Conservation (phyloP, 2,329 filamentous ascomycete species). For the Epichloe aotearoae region DNA sequence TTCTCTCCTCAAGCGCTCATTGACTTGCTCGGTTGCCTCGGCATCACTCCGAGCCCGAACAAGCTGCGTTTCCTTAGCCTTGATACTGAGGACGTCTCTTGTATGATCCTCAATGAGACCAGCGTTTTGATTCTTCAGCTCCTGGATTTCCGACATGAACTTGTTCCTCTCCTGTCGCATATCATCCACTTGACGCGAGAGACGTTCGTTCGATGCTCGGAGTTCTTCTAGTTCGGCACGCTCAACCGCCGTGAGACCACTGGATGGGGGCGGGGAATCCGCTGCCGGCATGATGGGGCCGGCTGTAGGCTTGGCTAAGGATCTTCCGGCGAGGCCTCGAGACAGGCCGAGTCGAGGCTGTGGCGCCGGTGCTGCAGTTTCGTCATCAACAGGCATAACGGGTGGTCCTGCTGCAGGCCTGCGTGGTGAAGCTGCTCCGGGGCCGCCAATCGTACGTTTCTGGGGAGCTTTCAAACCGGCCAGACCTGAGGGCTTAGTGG, state of each 20-base stretch:
- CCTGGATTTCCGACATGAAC: slow-evolving; percentile 75
- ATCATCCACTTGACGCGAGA: slow-evolving; percentile 65
- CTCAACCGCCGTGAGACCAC: slow-evolving; percentile 65
- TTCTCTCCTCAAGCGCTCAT: slow-evolving; percentile 73
- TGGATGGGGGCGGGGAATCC: slow-evolving; percentile 44
- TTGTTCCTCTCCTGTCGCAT: slow-evolving; percentile 69
- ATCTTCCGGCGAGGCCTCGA: slow-evolving; percentile 74
- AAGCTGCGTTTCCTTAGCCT: slow-evolving; percentile 94
- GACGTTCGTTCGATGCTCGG: slow-evolving; percentile 66
- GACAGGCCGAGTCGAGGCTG: slow-evolving; percentile 52
- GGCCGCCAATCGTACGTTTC: slow-evolving; percentile 37
- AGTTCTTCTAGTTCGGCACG: slow-evolving; percentile 87
- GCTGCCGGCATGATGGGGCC: slow-evolving; percentile 36
- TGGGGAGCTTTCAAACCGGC: slow-evolving; percentile 48
- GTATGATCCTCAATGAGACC: slow-evolving; percentile 96
- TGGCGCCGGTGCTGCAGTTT: slow-evolving; percentile 43
- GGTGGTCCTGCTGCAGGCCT: slow-evolving; percentile 33
- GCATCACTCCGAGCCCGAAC: slow-evolving; percentile 83
- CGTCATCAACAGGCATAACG: slow-evolving; percentile 42
- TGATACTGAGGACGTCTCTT: slow-evolving; percentile 86
- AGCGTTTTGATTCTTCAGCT: slow-evolving; percentile 93
- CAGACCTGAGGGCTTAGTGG: slow-evolving; percentile 38
- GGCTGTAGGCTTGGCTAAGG: slow-evolving; percentile 60
- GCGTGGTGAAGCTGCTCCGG: slow-evolving; percentile 39
- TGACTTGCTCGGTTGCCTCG: slow-evolving; percentile 75